Evolutionary conservation across 2,329 filamentous ascomycete genomes (phyloP).

Genomic region (Hymenoscyphus linearis): DNA sequence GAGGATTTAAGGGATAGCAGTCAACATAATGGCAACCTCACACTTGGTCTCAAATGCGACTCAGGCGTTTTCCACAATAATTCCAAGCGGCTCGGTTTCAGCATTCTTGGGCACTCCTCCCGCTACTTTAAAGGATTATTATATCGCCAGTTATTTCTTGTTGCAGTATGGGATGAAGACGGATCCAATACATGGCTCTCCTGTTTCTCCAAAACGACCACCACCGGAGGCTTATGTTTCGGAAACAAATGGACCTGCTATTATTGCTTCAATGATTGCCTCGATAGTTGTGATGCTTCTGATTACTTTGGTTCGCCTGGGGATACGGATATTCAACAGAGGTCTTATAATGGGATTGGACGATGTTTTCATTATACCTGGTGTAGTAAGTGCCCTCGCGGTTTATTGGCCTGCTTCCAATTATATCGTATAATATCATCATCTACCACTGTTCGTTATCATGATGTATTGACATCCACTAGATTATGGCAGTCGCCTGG

Average conservation of each 20-base stretch:
- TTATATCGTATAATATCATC: background rate
- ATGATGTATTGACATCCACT: background rate
- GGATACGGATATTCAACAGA: background rate
- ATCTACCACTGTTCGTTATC: background rate
- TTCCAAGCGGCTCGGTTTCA: background rate
- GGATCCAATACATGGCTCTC: background rate
- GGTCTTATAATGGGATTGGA: background rate
- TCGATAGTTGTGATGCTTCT: background rate
- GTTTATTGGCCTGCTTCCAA: background rate
- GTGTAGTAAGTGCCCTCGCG: background rate
- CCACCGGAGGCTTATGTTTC: background rate
- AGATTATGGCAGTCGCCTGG: background rate
- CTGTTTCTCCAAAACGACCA: background rate
- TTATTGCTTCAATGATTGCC: background rate
- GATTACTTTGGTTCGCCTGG: background rate
- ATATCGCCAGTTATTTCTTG: background rate
- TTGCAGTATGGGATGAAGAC: background rate
- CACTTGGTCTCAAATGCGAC: background rate
- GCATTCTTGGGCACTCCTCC: background rate
- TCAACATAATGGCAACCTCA: background rate
- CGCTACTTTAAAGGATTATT: background rate
- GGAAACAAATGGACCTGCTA: background rate
- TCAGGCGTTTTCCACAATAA: background rate
- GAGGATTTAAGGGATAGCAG: background rate
- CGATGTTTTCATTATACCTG: background rate